Percentiles rank a stretch among this genome's conserved stretches.
Conservation (phyloP, 495 filamentous ascomycete species). For the Tuber microsphaerosporum region DNA sequence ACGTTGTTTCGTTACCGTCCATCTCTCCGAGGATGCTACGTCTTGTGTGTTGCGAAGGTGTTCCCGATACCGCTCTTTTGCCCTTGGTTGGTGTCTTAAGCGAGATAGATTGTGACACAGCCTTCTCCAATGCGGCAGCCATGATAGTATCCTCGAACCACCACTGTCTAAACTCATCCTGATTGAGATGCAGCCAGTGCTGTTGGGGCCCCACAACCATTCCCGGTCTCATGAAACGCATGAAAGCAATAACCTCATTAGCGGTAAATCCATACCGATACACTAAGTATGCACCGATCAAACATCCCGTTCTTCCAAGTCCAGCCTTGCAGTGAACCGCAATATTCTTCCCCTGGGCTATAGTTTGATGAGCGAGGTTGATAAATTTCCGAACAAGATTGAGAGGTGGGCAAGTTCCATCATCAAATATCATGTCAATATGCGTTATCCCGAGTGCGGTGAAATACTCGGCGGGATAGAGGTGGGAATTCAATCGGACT, state of each 20-base stretch:
- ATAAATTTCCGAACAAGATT: conserved; percentile 85
- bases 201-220: conserved; percentile 99
- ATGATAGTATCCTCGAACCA: conserved; percentile 87
- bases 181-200: conserved; percentile 97
- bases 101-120: conserved; percentile 49
- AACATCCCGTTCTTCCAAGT: conserved; percentile 87
- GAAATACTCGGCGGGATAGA: conserved; percentile 93
- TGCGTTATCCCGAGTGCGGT: conserved; percentile 90
- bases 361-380: conserved; percentile 87
- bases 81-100: conserved; percentile 74
- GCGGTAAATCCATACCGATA: conserved; percentile 98
- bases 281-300: conserved; percentile 96
- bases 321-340: conserved; percentile 98
- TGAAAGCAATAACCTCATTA: conserved; percentile 95
- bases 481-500: conserved; percentile 87
- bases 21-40: conserved; percentile 77
- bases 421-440: conserved; percentile 98
- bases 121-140: conserved; percentile 44
- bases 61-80: conserved; percentile 54
- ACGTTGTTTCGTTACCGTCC: conserved; percentile 64
- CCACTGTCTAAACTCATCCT: conserved; percentile 93
- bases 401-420: conserved; percentile 88
- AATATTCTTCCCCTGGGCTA: conserved; percentile 79
- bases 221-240: conserved; percentile 98
- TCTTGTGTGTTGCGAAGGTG: conserved; percentile 73